Conservation (phyloP, 495 filamentous ascomycete species). For the Podospora didyma region DNA sequence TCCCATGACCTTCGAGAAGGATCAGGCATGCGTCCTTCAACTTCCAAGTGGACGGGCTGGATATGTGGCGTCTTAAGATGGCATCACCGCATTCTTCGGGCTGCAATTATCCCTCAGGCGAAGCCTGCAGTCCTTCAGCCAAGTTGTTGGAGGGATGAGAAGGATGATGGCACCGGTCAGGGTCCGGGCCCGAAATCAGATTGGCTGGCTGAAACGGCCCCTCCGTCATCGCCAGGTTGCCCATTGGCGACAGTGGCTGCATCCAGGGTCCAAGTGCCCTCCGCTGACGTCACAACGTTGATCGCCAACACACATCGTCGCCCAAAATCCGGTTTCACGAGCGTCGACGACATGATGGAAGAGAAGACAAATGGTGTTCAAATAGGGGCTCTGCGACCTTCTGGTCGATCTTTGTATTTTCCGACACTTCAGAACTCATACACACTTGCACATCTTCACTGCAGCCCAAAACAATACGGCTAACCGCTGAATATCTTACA, state of each 20-base stretch:
- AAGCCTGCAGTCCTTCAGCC: not conserved
- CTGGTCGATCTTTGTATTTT: not conserved
- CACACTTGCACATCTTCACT: no score
- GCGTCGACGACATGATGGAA: not conserved
- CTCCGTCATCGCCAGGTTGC: constrained; percentile 6
- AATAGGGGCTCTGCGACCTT: constrained; percentile 11
- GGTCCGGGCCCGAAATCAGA: constrained; percentile 14
- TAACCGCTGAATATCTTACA: no score
- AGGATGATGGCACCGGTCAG: not conserved
- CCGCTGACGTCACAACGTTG: constrained; percentile 29
- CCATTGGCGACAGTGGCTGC: constrained; percentile 20
- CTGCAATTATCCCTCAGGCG: not conserved
- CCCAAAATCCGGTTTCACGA: constrained; percentile 25
- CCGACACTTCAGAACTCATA: not conserved
- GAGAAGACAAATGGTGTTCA: constrained; percentile 6
- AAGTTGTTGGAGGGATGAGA: not conserved
- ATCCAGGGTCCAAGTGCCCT: constrained; percentile 12
- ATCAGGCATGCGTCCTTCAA: no score
- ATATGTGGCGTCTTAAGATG: not conserved
- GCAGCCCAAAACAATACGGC: no score
- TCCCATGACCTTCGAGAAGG: no score
- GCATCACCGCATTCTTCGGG: not conserved
- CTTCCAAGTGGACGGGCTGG: not conserved
- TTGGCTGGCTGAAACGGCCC: constrained; percentile 13
- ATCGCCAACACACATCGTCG: constrained; percentile 13